Evolutionary conservation across 2,329 filamentous ascomycete species (phyloP).

Genomic region (Gyromitra esculenta): DNA sequence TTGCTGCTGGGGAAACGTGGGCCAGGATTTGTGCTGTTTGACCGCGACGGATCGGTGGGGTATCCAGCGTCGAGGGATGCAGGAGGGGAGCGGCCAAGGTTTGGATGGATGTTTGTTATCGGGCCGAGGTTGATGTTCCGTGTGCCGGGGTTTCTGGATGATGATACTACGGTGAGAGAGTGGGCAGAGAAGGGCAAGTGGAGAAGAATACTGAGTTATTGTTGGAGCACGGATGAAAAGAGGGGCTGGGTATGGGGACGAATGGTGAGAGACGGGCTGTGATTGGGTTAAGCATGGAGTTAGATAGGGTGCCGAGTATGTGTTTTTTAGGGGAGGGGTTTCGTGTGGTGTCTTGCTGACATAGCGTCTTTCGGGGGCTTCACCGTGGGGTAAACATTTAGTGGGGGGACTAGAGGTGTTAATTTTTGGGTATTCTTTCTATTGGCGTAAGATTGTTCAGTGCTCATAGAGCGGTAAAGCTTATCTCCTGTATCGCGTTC

Average conservation of each 20-base stretch:
- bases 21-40: conserved; percentile 20
- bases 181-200: conserved; percentile 17
- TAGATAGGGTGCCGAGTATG: not conserved
- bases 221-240: conserved; percentile 29
- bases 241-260: conserved; percentile 14
- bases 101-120: conserved; percentile 15
- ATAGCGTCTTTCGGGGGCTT: no score
- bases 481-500: no score
- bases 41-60: not conserved
- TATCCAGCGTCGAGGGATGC: conserved; percentile 5
- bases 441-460: no score
- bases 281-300: not conserved
- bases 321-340: not conserved
- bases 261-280: conserved; percentile 26
- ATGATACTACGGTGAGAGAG: conserved; percentile 7
- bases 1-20: conserved; percentile 11
- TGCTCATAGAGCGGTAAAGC: no score
- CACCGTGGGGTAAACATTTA: no score
- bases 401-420: no score
- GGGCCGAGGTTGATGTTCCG: conserved; percentile 17
- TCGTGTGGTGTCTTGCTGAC: not conserved
- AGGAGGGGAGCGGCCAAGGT: not conserved
- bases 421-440: no score
- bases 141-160: conserved; percentile 12
- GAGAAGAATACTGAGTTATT: conserved; percentile 28